Evolutionary conservation across 2,329 filamentous ascomycete genomes (phyloP).

Genomic region (Pseudogymnoascus sp.): DNA sequence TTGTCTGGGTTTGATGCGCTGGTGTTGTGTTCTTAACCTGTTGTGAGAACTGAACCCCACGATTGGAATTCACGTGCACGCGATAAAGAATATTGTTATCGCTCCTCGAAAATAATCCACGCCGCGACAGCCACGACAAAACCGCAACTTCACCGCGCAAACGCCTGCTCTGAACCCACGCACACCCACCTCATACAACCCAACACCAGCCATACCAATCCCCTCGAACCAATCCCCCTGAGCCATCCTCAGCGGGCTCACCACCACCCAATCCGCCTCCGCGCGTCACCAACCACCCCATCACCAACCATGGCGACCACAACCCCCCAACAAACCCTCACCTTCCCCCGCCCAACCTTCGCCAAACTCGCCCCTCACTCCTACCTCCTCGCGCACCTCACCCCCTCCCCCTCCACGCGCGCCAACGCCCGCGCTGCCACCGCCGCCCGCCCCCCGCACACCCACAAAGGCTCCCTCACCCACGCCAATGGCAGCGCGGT

Average conservation of each 20-base stretch:
- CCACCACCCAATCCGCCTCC: not conserved
- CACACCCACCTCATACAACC: not conserved
- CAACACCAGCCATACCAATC: not conserved
- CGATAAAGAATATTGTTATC: not conserved
- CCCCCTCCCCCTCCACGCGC: slow-evolving; percentile 54
- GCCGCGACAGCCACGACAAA: not conserved
- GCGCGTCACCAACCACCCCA: not conserved
- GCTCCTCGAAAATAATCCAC: not conserved
- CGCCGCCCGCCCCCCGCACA: slow-evolving; percentile 62
- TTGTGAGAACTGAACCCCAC: not conserved
- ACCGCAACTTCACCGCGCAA: not conserved
- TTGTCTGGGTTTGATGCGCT: not conserved
- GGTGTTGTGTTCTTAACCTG: not conserved
- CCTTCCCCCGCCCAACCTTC: slow-evolving; percentile 62
- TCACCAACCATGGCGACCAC: not conserved
- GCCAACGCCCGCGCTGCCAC: slow-evolving; percentile 72
- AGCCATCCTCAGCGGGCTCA: not conserved
- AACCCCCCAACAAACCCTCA: slow-evolving; percentile 24
- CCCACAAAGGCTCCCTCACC: slow-evolving; percentile 77
- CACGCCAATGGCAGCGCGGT: slow-evolving; percentile 88
- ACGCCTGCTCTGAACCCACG: not conserved
- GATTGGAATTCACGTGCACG: not conserved
- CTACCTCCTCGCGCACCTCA: slow-evolving; percentile 83
- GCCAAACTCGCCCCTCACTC: slow-evolving; percentile 83
- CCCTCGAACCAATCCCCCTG: not conserved